Conservation (phyloP, 768 basidiomycete genomes). For the Rhodosporidiobolus sp. region DNA sequence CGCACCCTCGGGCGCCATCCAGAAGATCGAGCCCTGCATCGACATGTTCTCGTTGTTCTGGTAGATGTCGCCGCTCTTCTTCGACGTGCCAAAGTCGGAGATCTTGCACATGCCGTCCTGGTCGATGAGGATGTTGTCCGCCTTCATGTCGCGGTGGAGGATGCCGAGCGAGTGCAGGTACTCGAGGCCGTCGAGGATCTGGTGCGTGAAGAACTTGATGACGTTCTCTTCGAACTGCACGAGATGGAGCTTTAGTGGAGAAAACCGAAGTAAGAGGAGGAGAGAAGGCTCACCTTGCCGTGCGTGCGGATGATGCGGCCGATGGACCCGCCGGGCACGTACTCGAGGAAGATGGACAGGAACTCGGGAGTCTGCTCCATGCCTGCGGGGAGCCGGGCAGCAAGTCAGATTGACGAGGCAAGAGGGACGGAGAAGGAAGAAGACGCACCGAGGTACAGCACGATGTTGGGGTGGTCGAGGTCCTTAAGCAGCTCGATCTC, state of each 20-base stretch:
- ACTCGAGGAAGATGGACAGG: slow-evolving; percentile 81
- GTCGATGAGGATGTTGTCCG: slow-evolving; percentile 96
- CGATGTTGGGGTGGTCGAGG: slow-evolving; percentile 93
- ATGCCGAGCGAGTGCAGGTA: slow-evolving; percentile 91
- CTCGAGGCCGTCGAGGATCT: slow-evolving; percentile 85
- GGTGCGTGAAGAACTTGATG: slow-evolving; percentile 83
- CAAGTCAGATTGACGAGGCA: background rate
- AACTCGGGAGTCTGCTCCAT: slow-evolving; percentile 45
- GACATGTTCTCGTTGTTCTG: slow-evolving; percentile 65
- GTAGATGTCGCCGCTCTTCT: slow-evolving; percentile 77
- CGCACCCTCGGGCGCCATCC: slow-evolving; percentile 98
- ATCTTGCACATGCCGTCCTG: slow-evolving; percentile 91
- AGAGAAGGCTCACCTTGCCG: slow-evolving; percentile 56
- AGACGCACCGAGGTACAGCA: slow-evolving; percentile 77
- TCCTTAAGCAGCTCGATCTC: slow-evolving; percentile 97
- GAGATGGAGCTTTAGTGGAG: background rate
- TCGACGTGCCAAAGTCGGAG: slow-evolving; percentile 98
- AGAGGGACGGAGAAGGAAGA: slow-evolving; percentile 10
- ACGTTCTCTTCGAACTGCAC: slow-evolving; percentile 77
- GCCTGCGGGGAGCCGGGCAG: slow-evolving; percentile 6
- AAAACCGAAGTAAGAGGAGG: too few relatives aligned
- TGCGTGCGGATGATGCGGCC: slow-evolving; percentile 85
- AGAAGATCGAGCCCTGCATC: slow-evolving; percentile 97
- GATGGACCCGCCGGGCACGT: slow-evolving; percentile 95
- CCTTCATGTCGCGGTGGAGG: slow-evolving; percentile 92